Conservation (phyloP, 1,139 yeast species). For the Scheffersomyces illinoinensis region DNA sequence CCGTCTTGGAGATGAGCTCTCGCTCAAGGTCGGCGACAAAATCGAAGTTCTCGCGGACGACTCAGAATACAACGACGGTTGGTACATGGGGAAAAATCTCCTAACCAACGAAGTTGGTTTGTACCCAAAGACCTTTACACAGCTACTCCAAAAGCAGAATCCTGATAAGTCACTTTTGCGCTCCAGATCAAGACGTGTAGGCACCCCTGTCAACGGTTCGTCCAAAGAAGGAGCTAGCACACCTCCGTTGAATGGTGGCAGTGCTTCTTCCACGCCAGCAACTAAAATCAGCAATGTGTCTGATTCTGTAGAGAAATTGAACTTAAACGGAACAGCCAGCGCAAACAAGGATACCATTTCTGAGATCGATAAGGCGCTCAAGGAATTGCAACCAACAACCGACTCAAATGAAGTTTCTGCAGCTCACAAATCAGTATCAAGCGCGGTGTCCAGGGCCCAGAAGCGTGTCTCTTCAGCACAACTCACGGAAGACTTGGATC, state of each 20-base stretch:
- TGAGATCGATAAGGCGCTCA: conserved; percentile 83
- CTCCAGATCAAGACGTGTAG: conserved; percentile 58
- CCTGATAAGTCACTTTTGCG: conserved; percentile 39
- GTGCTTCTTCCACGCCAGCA: conserved; percentile 1
- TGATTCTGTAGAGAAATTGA: background rate
- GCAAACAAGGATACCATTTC: conserved; percentile 55
- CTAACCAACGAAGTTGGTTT: conserved; percentile 74
- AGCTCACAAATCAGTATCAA: conserved; percentile 2
- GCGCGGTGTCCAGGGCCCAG: background rate
- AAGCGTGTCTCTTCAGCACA: background rate
- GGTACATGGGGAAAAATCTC: conserved; percentile 88
- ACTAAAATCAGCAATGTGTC: background rate
- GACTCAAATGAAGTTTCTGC: conserved; percentile 23
- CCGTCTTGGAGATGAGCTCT: conserved; percentile 85
- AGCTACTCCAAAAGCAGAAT: conserved; percentile 29
- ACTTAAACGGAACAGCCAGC: background rate
- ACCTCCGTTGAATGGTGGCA: background rate
- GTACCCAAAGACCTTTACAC: conserved; percentile 86
- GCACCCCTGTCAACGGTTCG: conserved; percentile 17
- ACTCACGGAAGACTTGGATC: conserved; percentile 43
- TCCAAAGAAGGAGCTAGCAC: conserved; percentile 1
- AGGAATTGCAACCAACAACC: conserved; percentile 51
- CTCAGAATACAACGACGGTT: conserved; percentile 93
- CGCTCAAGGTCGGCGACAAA: conserved; percentile 78
- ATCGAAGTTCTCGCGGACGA: conserved; percentile 91